These are phyloP conservation scores for Amoebophrya sp. DNA, from an alignment of 169 alveolate genomes.

Conservation along the genomic window DNA sequence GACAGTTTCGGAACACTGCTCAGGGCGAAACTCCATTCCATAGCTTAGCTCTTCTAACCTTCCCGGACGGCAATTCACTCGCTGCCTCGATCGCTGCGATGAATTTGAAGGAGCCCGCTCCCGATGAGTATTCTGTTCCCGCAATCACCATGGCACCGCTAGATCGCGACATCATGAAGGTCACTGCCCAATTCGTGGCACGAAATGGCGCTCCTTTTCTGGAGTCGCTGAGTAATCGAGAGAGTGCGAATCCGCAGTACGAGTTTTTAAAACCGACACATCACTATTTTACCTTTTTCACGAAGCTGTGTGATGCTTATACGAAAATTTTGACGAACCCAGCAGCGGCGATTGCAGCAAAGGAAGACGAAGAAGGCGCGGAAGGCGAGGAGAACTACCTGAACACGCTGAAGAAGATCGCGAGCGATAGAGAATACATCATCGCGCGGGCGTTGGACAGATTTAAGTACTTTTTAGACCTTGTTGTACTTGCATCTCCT, in stretches of 20 bases:
- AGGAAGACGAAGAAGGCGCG: too few species aligned
- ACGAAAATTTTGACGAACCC: conserved; percentile 78
- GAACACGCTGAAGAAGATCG: conserved; percentile 60
- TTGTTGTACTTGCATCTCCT: not conserved
- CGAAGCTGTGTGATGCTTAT: conserved; percentile 78
- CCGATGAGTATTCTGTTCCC: not conserved
- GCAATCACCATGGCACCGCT: conserved; percentile 44
- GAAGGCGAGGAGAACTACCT: conserved; percentile 55
- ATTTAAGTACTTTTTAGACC: not conserved
- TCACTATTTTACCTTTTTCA: conserved; percentile 78
- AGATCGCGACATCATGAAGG: conserved; percentile 73
- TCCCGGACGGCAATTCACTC: too few species aligned
- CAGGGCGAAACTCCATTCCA: too few species aligned
- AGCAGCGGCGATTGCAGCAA: too few species aligned
- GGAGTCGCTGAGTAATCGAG: conserved; percentile 45
- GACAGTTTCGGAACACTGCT: too few species aligned
- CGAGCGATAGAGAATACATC: not conserved
- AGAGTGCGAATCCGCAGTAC: conserved; percentile 70
- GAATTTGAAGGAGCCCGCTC: not conserved
- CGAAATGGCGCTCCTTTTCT: conserved; percentile 85
- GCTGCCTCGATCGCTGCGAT: too few species aligned
- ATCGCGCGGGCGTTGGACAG: not conserved
- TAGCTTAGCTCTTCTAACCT: too few species aligned
- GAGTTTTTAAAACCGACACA: conserved; percentile 88
- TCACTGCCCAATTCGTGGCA: conserved; percentile 87